Percentiles rank a stretch among this genome's conserved stretches.
phyloP scores from a whole-genome alignment of 179 eudicot genomes.

The Drosera spatulata region DNA sequence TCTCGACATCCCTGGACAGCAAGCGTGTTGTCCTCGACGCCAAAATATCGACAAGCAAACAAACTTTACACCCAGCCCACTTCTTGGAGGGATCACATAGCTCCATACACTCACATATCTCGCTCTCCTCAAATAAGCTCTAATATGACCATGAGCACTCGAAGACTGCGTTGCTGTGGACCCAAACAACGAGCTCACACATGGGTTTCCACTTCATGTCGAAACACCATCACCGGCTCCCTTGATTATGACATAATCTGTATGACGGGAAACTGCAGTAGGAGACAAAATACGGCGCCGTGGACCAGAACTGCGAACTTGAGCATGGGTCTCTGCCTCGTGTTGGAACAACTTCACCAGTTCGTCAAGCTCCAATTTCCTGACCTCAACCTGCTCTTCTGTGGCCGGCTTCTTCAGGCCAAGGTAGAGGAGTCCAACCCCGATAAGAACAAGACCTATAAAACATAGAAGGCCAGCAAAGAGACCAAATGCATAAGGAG shows the following conservation, averaged over 20 bases:
- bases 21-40: too few relatives aligned
- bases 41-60: too few relatives aligned
- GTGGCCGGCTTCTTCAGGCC: constrained; percentile 66
- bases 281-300: constrained; percentile 33
- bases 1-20: too few relatives aligned
- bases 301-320: constrained; percentile 49
- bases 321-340: constrained; percentile 92
- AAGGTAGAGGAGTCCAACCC: constrained; percentile 57
- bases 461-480: constrained; percentile 56
- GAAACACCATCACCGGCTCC: constrained; percentile 8
- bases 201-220: too few relatives aligned
- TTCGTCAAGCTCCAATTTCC: constrained; percentile 80
- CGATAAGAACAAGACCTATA: constrained; percentile 48
- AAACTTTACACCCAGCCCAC: too few relatives aligned
- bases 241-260: constrained; percentile 53
- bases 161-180: too few relatives aligned
- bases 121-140: too few relatives aligned
- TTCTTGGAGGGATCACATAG: too few relatives aligned
- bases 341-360: constrained; percentile 90
- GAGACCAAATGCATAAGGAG: constrained; percentile 79
- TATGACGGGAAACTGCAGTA: constrained; percentile 29
- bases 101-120: too few relatives aligned
- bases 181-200: too few relatives aligned
- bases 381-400: constrained; percentile 63
- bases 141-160: too few relatives aligned